These are phyloP conservation scores for Peronospora tabacina DNA, from an alignment of 352 stramenopile genomes.

Conservation along the genomic window DNA sequence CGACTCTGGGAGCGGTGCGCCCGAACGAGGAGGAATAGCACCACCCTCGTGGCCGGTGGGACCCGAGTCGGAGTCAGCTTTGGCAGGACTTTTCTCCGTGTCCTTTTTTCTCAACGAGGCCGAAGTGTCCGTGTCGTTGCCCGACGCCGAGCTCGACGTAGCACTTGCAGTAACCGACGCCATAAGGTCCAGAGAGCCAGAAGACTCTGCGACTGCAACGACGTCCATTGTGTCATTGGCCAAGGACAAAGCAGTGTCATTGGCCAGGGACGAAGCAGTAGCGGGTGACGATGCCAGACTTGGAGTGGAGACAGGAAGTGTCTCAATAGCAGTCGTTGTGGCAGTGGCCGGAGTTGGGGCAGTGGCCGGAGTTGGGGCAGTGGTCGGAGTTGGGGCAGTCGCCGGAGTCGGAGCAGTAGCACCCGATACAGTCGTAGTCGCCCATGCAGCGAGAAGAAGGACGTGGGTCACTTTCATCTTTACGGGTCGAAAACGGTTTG, in stretches of 20 bases:
- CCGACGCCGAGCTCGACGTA: slow-evolving; percentile 7
- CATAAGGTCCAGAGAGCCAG: not conserved
- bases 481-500: not conserved
- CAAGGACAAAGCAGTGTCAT: not conserved
- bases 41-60: slow-evolving; percentile 18
- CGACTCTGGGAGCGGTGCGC: slow-evolving; percentile 18
- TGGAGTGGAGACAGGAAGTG: slow-evolving; percentile 1
- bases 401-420: slow-evolving; percentile 3
- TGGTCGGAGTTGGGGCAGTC: no score
- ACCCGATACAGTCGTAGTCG: slow-evolving; percentile 19
- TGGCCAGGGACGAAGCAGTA: slow-evolving; percentile 5
- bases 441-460: slow-evolving; percentile 21
- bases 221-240: no score
- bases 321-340: not conserved
- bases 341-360: not conserved
- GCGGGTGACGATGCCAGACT: slow-evolving; percentile 10
- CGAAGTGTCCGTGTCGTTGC: not conserved
- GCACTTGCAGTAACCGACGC: slow-evolving; percentile 3
- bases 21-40: slow-evolving; percentile 23
- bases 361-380: not conserved
- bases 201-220: no score
- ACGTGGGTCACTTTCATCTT: slow-evolving; percentile 32
- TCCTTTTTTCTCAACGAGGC: slow-evolving; percentile 7
- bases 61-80: slow-evolving; percentile 15
- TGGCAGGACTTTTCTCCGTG: slow-evolving; percentile 9